Evolutionary conservation across 495 filamentous ascomycete genomes (phyloP).

Genomic region (Aspergillus baeticus): DNA sequence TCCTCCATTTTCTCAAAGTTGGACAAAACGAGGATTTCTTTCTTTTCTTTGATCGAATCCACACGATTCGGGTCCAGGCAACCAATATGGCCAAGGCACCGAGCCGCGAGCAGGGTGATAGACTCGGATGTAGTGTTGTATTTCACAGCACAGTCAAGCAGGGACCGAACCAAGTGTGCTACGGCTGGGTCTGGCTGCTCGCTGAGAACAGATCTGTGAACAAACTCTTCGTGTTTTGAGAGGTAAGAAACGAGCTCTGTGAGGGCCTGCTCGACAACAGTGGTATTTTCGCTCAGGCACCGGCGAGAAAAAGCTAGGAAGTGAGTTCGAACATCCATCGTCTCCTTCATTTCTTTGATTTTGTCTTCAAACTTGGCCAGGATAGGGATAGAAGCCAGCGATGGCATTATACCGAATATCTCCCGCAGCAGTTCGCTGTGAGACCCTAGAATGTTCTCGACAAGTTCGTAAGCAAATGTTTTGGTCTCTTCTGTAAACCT

Average conservation of each 20-base stretch:
- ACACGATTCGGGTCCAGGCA: slow-evolving; percentile 89
- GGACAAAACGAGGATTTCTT: slow-evolving; percentile 74
- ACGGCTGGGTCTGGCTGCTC: slow-evolving; percentile 82
- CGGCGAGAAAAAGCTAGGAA: slow-evolving; percentile 70
- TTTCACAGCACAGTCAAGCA: slow-evolving; percentile 81
- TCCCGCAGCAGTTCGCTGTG: slow-evolving; percentile 58
- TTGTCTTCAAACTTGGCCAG: slow-evolving; percentile 63
- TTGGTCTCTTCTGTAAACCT: slow-evolving; percentile 60
- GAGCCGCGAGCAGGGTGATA: slow-evolving; percentile 70
- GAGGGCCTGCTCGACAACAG: slow-evolving; percentile 78
- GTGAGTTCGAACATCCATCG: slow-evolving; percentile 58
- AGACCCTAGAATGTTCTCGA: slow-evolving; percentile 63
- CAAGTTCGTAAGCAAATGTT: slow-evolving; percentile 54
- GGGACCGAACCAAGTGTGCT: slow-evolving; percentile 63
- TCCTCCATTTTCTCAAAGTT: slow-evolving; percentile 82
- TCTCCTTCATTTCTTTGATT: slow-evolving; percentile 60
- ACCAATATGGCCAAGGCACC: slow-evolving; percentile 82
- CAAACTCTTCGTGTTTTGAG: slow-evolving; percentile 67
- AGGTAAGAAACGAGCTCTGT: slow-evolving; percentile 74
- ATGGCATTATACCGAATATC: slow-evolving; percentile 71
- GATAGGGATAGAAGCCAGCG: slow-evolving; percentile 67
- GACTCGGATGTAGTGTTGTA: slow-evolving; percentile 65
- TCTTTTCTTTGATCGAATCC: slow-evolving; percentile 73
- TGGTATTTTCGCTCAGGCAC: slow-evolving; percentile 76
- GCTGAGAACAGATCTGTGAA: slow-evolving; percentile 78